These are phyloP conservation scores for Chalciporus sphaerocephalus DNA, from an alignment of 768 basidiomycete species.

Conservation along the genomic window DNA sequence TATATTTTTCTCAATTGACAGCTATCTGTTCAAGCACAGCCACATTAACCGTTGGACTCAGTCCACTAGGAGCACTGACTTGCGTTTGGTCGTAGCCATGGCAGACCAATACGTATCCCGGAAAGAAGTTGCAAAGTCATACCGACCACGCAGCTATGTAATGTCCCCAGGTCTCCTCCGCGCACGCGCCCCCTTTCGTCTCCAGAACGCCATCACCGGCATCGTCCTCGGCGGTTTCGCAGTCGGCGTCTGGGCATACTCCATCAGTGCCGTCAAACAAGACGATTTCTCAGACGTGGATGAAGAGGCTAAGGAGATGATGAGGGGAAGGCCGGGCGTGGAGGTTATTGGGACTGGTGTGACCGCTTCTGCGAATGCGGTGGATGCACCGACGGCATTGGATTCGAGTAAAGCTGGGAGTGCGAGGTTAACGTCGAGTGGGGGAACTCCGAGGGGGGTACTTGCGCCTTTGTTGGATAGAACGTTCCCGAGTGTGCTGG, in stretches of 20 bases:
- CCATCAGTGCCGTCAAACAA: constrained; percentile 90
- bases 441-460: constrained; percentile 37
- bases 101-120: constrained; percentile 33
- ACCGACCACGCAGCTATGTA: constrained; percentile 27
- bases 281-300: constrained; percentile 88
- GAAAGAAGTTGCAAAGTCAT: constrained; percentile 34
- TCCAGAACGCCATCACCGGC: constrained; percentile 79
- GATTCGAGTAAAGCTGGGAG: not conserved
- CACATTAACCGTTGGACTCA: not conserved
- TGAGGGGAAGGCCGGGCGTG: constrained; percentile 20
- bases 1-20: too few species aligned
- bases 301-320: constrained; percentile 64
- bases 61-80: not conserved
- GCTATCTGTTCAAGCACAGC: constrained; percentile 8
- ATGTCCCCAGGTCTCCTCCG: constrained; percentile 88
- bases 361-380: constrained; percentile 6
- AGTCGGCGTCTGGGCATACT: constrained; percentile 84
- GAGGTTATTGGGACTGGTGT: constrained; percentile 15
- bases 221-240: constrained; percentile 66
- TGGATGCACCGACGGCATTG: not conserved
- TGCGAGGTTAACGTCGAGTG: not conserved
- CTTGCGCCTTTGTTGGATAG: constrained; percentile 41
- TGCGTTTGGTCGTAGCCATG: constrained; percentile 19
- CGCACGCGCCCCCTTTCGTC: constrained; percentile 78
- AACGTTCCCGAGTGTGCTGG: constrained; percentile 48